Conservation (phyloP, 805 yeast species). For the Schwanniomyces sp. region DNA sequence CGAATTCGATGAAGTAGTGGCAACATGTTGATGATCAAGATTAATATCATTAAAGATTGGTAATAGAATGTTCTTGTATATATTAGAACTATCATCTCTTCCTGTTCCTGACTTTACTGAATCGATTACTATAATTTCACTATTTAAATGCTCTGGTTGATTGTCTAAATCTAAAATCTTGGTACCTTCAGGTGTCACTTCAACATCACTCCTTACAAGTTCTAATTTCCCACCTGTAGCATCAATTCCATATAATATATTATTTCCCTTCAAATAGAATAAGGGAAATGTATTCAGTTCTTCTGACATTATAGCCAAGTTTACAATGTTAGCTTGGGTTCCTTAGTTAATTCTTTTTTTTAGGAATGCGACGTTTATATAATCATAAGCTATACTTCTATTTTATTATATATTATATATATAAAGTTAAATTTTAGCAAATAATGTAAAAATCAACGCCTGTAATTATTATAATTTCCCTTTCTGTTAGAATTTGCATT, state of each 20-base stretch:
- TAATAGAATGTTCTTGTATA: slow-evolving; percentile 42
- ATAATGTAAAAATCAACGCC: neutral
- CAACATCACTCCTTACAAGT: neutral
- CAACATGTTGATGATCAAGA: slow-evolving; percentile 39
- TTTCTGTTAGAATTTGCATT: slow-evolving; percentile 1
- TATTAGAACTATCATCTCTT: slow-evolving; percentile 23
- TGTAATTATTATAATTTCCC: slow-evolving; percentile 3
- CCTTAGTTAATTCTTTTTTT: neutral
- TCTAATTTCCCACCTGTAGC: neutral
- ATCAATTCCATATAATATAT: neutral
- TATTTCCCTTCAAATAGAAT: neutral
- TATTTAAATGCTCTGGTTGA: neutral
- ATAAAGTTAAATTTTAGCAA: too few species aligned
- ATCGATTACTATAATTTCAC: slow-evolving; percentile 33
- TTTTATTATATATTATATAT: too few species aligned
- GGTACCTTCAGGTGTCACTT: neutral
- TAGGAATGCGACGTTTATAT: neutral
- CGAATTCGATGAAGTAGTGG: slow-evolving; percentile 40
- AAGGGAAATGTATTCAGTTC: neutral
- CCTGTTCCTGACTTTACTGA: slow-evolving; percentile 52
- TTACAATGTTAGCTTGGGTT: neutral
- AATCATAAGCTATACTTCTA: neutral
- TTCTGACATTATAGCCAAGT: neutral
- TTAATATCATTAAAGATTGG: slow-evolving; percentile 47
- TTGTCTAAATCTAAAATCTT: slow-evolving; percentile 1